Conservation (phyloP, 345 rosid genomes). For the Euclidium syriacum region DNA sequence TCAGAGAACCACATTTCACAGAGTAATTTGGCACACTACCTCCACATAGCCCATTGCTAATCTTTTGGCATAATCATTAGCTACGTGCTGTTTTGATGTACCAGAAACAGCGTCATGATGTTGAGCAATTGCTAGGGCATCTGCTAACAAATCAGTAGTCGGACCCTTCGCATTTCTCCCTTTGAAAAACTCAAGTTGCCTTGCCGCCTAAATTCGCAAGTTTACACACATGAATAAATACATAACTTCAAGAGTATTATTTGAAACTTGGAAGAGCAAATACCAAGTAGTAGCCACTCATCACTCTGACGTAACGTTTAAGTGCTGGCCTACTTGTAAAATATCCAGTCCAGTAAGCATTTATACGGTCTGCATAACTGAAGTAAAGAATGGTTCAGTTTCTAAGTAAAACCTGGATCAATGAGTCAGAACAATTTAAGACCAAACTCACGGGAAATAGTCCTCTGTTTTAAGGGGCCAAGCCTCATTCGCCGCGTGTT, state of each 20-base stretch:
- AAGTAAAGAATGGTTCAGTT: constrained; percentile 23
- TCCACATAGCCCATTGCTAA: constrained; percentile 77
- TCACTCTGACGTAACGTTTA: constrained; percentile 79
- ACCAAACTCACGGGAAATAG: constrained; percentile 85
- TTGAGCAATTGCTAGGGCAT: constrained; percentile 91
- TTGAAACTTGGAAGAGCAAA: constrained; percentile 1
- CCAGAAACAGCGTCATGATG: constrained; percentile 98
- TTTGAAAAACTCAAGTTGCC: constrained; percentile 84
- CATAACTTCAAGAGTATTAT: not conserved
- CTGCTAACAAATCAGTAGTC: constrained; percentile 76
- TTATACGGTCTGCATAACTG: constrained; percentile 94
- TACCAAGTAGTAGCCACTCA: constrained; percentile 97
- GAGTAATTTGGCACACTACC: constrained; percentile 35
- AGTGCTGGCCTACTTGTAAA: constrained; percentile 89
- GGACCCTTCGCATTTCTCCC: constrained; percentile 64
- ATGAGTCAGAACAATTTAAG: not conserved
- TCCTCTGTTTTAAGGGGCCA: constrained; percentile 92
- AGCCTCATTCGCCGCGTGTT: constrained; percentile 57
- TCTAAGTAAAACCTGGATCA: constrained; percentile 8
- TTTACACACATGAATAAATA: constrained; percentile 10
- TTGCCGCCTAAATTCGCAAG: constrained; percentile 60
- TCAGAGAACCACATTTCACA: constrained; percentile 3
- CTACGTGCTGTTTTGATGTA: constrained; percentile 91
- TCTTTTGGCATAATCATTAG: constrained; percentile 86
- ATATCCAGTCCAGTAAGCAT: constrained; percentile 98